A percentile compares a stretch with the other conserved stretches of the same genome.
These are phyloP conservation scores for Malus orientalis DNA, from an alignment of 306 rosid genomes.

Conservation along the genomic window DNA sequence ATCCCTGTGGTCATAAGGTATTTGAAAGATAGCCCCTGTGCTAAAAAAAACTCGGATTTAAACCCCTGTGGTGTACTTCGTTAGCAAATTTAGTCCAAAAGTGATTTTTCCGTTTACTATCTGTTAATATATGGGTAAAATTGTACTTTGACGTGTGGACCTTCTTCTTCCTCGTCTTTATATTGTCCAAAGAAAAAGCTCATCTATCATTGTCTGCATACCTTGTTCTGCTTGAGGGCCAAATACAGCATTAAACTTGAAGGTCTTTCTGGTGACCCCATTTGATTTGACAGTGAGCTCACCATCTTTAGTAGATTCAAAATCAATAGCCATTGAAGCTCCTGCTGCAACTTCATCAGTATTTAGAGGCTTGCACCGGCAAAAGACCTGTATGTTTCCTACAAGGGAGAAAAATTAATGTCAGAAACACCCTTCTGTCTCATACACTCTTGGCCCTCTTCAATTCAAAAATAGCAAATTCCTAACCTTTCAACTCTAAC, in stretches of 20 bases:
- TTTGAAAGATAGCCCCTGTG: too few species aligned
- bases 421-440: slow-evolving; percentile 21
- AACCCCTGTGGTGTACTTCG: too few species aligned
- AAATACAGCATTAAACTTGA: slow-evolving; percentile 81
- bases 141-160: too few species aligned
- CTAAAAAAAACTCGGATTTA: too few species aligned
- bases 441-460: not conserved
- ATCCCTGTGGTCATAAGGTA: too few species aligned
- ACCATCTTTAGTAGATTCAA: slow-evolving; percentile 79
- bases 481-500: slow-evolving; percentile 83
- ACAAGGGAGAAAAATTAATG: slow-evolving; percentile 15
- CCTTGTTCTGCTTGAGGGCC: slow-evolving; percentile 87
- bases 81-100: too few species aligned
- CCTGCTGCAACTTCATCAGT: slow-evolving; percentile 60
- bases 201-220: slow-evolving; percentile 10
- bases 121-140: too few species aligned
- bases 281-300: slow-evolving; percentile 72
- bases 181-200: not conserved
- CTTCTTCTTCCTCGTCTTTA: too few species aligned
- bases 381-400: slow-evolving; percentile 96
- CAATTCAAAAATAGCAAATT: slow-evolving; percentile 6
- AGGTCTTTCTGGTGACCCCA: slow-evolving; percentile 62
- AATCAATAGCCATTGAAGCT: slow-evolving; percentile 67
- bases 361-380: slow-evolving; percentile 91
- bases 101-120: too few species aligned